Conservation (phyloP, 768 basidiomycete genomes). For the Leccinum subgranulosum region DNA sequence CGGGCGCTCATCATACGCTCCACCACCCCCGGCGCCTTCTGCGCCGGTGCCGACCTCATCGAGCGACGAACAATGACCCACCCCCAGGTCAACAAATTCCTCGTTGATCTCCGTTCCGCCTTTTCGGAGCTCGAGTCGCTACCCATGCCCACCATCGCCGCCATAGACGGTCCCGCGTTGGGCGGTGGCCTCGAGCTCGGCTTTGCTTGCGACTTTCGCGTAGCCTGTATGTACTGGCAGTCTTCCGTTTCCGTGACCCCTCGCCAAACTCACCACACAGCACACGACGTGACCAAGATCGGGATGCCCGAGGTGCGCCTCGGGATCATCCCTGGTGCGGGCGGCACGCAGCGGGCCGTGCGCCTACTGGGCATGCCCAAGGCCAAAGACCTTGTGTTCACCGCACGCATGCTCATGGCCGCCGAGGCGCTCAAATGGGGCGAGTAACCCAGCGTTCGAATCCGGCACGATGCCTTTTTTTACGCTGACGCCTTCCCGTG, state of each 20-base stretch:
- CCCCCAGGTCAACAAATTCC: slow-evolving; percentile 71
- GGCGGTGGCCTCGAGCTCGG: slow-evolving; percentile 91
- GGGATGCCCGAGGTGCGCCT: slow-evolving; percentile 77
- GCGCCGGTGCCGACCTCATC: slow-evolving; percentile 86
- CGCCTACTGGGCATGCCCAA: slow-evolving; percentile 74
- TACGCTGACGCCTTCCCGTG: slow-evolving; percentile 5
- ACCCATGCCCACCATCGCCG: slow-evolving; percentile 87
- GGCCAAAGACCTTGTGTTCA: slow-evolving; percentile 87
- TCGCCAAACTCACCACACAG: slow-evolving; percentile 34
- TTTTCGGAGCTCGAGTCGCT: slow-evolving; percentile 75
- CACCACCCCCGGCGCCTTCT: slow-evolving; percentile 74
- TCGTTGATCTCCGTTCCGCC: slow-evolving; percentile 67
- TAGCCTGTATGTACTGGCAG: slow-evolving; percentile 60
- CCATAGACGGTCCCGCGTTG: slow-evolving; percentile 89
- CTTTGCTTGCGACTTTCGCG: slow-evolving; percentile 86
- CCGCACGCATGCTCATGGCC: slow-evolving; percentile 66
- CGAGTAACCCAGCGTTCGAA: slow-evolving; percentile 27
- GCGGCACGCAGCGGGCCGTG: slow-evolving; percentile 81
- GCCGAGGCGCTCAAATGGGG: slow-evolving; percentile 70
- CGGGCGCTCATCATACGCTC: slow-evolving; percentile 85
- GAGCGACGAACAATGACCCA: slow-evolving; percentile 84
- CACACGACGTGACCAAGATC: slow-evolving; percentile 71
- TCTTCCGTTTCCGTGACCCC: not conserved
- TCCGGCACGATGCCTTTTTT: not conserved
- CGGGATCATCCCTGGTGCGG: slow-evolving; percentile 90